phyloP scores from a whole-genome alignment of 192 early-diverging fungal species.

The Chytriomyces sp. region DNA sequence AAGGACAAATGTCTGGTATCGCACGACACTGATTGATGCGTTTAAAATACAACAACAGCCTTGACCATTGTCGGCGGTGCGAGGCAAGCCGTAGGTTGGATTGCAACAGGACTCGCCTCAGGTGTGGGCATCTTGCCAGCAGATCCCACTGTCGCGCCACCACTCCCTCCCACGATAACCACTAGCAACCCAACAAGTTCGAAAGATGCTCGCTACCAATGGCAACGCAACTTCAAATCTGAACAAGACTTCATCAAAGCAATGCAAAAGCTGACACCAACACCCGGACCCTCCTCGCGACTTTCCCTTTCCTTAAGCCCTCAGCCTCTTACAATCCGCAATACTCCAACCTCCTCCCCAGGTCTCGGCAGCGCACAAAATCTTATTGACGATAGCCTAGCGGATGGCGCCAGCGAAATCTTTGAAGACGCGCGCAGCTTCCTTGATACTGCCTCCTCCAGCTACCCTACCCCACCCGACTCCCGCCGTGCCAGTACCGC shows the following conservation, averaged over 20 bases:
- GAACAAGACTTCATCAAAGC: constrained; percentile 17
- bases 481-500: neutral
- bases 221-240: constrained; percentile 13
- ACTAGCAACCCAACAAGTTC: neutral
- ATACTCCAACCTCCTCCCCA: neutral
- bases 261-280: constrained; percentile 4
- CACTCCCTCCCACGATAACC: neutral
- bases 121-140: constrained; percentile 6
- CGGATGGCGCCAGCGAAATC: neutral
- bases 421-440: constrained; percentile 32
- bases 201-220: neutral
- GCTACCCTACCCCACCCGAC: neutral
- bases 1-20: no score
- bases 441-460: neutral
- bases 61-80: no score
- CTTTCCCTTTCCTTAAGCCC: neutral
- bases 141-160: constrained; percentile 8
- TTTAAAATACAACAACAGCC: no score
- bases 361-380: neutral
- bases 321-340: neutral
- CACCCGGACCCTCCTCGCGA: neutral
- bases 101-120: constrained; percentile 2
- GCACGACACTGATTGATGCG: no score
- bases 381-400: neutral
- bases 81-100: constrained; percentile 1